phyloP scores from a whole-genome alignment of 208 protist genomes.

The Trypanosoma mega region DNA sequence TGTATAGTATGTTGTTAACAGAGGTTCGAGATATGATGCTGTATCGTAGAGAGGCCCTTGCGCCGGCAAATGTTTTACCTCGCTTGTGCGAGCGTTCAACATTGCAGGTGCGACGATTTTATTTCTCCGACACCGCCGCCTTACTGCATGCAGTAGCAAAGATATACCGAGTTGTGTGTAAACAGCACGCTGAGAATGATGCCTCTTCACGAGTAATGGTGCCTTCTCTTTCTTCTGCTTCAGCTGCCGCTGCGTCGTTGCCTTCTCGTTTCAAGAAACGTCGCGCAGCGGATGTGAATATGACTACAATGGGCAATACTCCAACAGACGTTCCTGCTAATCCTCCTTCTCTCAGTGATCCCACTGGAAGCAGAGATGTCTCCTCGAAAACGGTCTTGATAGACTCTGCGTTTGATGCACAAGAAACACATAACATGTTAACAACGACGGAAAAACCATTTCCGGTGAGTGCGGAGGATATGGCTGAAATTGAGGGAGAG shows the following conservation, averaged over 20 bases:
- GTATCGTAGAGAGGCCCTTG: slow-evolving; percentile 10
- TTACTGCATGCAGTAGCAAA: slow-evolving; percentile 28
- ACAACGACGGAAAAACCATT: background rate
- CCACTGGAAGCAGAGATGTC: too few relatives aligned
- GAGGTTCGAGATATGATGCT: slow-evolving; percentile 16
- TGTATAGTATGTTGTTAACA: slow-evolving; percentile 19
- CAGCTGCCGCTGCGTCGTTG: too few relatives aligned
- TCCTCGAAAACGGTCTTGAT: too few relatives aligned
- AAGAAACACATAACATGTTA: background rate
- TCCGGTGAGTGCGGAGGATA: slow-evolving; percentile 24
- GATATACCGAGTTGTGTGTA: slow-evolving; percentile 14
- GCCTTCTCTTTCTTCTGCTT: too few relatives aligned
- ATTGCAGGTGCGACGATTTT: slow-evolving; percentile 18
- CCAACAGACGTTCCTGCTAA: too few relatives aligned
- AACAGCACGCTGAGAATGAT: slow-evolving; percentile 12
- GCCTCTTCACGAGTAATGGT: too few relatives aligned
- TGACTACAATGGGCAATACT: background rate
- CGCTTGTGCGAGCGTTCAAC: slow-evolving; percentile 26
- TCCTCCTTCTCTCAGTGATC: too few relatives aligned
- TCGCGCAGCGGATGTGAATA: background rate
- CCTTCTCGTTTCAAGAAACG: too few relatives aligned
- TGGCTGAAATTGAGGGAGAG: slow-evolving; percentile 31
- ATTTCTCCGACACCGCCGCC: slow-evolving; percentile 29
- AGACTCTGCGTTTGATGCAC: background rate
- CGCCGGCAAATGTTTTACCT: slow-evolving; percentile 17